These are phyloP conservation scores for Scalesia atractyloides DNA, from an alignment of 129 eudicot genomes.

Conservation along the genomic window DNA sequence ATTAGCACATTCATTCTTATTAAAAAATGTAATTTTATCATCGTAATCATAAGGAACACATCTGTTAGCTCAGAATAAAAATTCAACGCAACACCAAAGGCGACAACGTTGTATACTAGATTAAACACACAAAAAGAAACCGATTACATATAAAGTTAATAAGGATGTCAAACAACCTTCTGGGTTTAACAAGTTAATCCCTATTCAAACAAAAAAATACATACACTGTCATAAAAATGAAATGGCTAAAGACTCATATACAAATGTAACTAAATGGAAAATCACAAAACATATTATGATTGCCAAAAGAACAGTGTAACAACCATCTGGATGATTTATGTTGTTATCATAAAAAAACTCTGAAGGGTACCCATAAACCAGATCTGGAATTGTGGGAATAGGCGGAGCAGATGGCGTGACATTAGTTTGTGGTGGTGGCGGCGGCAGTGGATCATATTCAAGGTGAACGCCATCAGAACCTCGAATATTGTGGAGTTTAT, in stretches of 20 bases:
- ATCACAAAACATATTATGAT: background rate
- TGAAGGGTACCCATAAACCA: slow-evolving; percentile 24
- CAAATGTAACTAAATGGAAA: background rate
- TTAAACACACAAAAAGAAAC: background rate
- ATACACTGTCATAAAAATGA: too few species aligned
- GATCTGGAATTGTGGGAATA: background rate
- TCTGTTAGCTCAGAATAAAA: background rate
- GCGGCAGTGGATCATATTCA: background rate
- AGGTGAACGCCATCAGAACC: background rate
- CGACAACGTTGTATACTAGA: background rate
- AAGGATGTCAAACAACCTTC: too few species aligned
- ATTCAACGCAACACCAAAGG: background rate
- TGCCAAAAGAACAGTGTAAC: background rate
- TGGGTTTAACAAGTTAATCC: too few species aligned
- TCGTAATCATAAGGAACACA: background rate
- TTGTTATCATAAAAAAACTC: slow-evolving; percentile 3
- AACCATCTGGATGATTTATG: slow-evolving; percentile 1
- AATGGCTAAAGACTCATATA: background rate
- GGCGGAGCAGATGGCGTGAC: background rate
- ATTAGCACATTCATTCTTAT: too few species aligned
- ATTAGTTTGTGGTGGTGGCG: slow-evolving; percentile 1
- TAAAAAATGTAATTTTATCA: too few species aligned
- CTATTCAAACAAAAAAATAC: too few species aligned
- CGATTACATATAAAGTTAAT: too few species aligned
- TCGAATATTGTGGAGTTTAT: background rate